phyloP scores from a whole-genome alignment of 1,284 basidiomycete species.

The Rhodotorula sp. region DNA sequence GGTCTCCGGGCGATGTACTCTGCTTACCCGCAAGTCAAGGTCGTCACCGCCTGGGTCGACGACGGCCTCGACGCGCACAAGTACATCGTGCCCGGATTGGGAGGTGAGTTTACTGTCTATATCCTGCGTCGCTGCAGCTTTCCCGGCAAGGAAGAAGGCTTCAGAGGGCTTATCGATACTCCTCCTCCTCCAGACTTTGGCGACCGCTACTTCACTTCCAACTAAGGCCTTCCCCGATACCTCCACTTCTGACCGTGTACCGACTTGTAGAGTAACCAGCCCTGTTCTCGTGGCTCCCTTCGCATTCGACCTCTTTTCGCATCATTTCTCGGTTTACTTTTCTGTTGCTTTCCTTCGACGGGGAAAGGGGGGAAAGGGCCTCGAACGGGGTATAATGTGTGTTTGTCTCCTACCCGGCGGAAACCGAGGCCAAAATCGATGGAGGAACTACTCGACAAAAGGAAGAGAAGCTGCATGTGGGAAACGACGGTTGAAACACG shows the following conservation, averaged over 20 bases:
- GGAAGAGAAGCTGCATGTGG: too few species aligned
- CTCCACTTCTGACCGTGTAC: background rate
- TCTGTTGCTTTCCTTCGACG: too few species aligned
- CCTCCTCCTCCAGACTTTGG: constrained; percentile 38
- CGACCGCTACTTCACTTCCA: constrained; percentile 42
- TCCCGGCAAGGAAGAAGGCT: too few species aligned
- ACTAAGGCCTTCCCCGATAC: background rate
- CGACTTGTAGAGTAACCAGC: background rate
- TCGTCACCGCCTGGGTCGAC: constrained; percentile 98
- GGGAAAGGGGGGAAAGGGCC: too few species aligned
- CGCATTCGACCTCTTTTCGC: background rate
- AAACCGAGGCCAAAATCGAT: too few species aligned
- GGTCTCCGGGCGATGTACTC: constrained; percentile 78
- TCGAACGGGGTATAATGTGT: too few species aligned
- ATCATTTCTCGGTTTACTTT: too few species aligned
- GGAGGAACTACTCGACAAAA: too few species aligned
- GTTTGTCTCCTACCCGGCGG: too few species aligned
- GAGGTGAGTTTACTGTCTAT: constrained; percentile 26
- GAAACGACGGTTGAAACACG: too few species aligned
- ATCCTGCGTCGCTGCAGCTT: background rate
- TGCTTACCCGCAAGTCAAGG: constrained; percentile 74
- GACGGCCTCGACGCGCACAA: constrained; percentile 78
- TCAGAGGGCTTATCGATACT: background rate
- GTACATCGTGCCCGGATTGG: constrained; percentile 63
- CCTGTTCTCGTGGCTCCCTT: background rate